phyloP scores from a whole-genome alignment of 1,139 yeast species.

The Blastobotrys aristatus region DNA sequence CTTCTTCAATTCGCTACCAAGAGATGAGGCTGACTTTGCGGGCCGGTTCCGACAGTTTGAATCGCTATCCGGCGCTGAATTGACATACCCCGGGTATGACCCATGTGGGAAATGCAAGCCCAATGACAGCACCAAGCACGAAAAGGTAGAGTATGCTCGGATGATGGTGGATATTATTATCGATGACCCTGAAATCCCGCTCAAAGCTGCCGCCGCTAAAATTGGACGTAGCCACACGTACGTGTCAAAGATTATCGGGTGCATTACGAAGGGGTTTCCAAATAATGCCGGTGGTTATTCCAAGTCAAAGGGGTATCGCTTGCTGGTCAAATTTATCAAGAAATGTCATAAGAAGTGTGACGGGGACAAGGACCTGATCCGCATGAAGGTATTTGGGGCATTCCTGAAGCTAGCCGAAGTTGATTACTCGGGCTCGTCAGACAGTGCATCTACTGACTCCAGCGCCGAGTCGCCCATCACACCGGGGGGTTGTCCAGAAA shows the following conservation, averaged over 20 bases:
- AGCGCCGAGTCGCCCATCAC: too few species aligned
- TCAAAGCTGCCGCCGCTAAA: neutral
- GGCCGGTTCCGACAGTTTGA: neutral
- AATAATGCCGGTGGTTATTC: too few species aligned
- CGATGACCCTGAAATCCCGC: neutral
- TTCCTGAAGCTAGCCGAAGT: neutral
- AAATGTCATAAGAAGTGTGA: neutral
- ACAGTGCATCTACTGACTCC: too few species aligned
- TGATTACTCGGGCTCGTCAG: too few species aligned
- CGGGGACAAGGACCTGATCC: too few species aligned
- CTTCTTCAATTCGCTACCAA: neutral
- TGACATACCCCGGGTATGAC: neutral
- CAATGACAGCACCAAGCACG: neutral
- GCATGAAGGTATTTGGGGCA: too few species aligned
- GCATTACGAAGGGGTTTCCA: too few species aligned
- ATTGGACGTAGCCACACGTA: neutral
- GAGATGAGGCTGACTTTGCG: neutral
- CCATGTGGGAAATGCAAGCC: neutral
- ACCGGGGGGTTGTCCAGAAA: too few species aligned
- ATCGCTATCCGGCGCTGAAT: neutral
- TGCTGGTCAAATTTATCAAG: neutral
- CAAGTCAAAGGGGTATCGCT: too few species aligned
- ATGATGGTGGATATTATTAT: neutral
- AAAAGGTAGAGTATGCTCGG: neutral
- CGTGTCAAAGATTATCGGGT: too few species aligned